These are phyloP conservation scores for Carex littledalei DNA, from an alignment of 176 grass and related monocot genomes.

Conservation along the genomic window DNA sequence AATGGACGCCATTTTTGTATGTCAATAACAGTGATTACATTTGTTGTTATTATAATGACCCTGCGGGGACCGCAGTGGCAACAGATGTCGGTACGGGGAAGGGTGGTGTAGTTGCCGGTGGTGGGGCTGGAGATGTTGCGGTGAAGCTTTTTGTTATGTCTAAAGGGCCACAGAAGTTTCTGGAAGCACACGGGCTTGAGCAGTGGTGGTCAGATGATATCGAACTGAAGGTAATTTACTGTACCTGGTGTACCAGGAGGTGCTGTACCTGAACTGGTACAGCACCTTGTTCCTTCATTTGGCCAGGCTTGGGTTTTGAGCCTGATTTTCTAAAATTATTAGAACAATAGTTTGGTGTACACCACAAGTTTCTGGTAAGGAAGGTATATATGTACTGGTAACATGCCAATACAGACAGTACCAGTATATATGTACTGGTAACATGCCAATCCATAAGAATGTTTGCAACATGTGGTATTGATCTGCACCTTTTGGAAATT, in stretches of 20 bases:
- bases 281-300: not conserved
- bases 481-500: not conserved
- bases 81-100: constrained; percentile 14
- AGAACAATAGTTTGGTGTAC: not conserved
- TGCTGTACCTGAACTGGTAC: constrained; percentile 10
- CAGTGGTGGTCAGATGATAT: constrained; percentile 89
- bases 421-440: not conserved
- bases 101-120: constrained; percentile 24
- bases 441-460: not conserved
- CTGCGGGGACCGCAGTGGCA: constrained; percentile 33
- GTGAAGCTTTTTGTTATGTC: constrained; percentile 57
- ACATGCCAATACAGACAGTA: not conserved
- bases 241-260: not conserved
- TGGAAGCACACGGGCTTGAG: constrained; percentile 66
- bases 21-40: constrained; percentile 88
- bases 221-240: constrained; percentile 44
- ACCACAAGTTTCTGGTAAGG: not conserved
- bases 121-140: constrained; percentile 20
- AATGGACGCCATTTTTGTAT: constrained; percentile 78
- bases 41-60: constrained; percentile 77
- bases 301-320: not conserved
- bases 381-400: not conserved
- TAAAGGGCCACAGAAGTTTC: constrained; percentile 72
- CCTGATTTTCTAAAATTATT: not conserved
- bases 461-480: not conserved